Evolutionary conservation across 179 eudicot genomes (phyloP).

Genomic region (Spinacia oleracea): DNA sequence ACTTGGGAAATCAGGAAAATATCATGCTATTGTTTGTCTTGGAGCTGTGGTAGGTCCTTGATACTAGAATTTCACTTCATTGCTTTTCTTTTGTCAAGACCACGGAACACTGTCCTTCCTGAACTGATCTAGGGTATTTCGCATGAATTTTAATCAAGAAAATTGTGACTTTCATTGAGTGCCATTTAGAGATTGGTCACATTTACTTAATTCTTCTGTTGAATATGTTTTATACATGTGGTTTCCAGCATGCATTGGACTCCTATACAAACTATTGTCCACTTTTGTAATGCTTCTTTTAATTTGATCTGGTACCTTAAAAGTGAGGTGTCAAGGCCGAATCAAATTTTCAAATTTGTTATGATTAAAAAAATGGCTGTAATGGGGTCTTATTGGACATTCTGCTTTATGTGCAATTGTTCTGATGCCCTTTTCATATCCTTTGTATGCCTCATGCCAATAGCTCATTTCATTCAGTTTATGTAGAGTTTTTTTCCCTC

Average conservation of each 20-base stretch:
- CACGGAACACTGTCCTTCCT: neutral
- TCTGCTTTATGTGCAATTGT: neutral
- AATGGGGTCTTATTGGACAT: neutral
- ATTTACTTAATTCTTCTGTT: neutral
- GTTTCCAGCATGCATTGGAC: neutral
- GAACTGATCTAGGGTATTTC: neutral
- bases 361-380: neutral
- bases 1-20: slow-evolving; percentile 84
- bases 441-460: neutral
- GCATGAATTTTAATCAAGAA: neutral
- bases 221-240: neutral
- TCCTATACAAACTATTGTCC: neutral
- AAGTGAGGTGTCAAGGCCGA: neutral
- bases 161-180: neutral
- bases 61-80: neutral
- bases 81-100: slow-evolving; percentile 17
- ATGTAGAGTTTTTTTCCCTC: neutral
- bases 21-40: slow-evolving; percentile 82
- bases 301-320: neutral
- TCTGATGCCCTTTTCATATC: neutral
- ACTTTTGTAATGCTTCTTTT: neutral
- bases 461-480: neutral
- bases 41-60: slow-evolving; percentile 88
- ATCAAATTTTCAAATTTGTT: neutral
- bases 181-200: neutral